These are phyloP conservation scores for Claviceps sp. DNA, from an alignment of 2,329 filamentous ascomycete species.

Conservation along the genomic window DNA sequence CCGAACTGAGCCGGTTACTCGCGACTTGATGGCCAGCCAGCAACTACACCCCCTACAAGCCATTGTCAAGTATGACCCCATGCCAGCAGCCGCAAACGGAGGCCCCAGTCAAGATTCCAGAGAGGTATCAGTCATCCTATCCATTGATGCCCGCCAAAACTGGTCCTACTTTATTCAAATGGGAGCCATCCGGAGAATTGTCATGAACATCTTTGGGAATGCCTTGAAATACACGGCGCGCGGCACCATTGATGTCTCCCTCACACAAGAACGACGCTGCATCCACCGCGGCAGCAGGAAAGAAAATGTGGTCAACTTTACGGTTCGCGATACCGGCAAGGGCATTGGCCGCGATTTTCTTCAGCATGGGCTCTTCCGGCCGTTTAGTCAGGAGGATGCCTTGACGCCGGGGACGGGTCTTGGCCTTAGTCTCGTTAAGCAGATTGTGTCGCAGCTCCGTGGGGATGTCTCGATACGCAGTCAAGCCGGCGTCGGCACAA, in stretches of 20 bases:
- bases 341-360: conserved; percentile 53
- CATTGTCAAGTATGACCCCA: conserved; percentile 11
- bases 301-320: conserved; percentile 20
- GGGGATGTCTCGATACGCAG: conserved; percentile 46
- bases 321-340: conserved; percentile 49
- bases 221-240: conserved; percentile 44
- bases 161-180: conserved; percentile 44
- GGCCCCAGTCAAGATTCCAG: conserved; percentile 7
- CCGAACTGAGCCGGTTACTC: conserved; percentile 3
- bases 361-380: conserved; percentile 44
- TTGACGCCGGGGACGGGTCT: conserved; percentile 48
- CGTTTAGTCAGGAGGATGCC: conserved; percentile 49
- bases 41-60: conserved; percentile 29
- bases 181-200: conserved; percentile 36
- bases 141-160: conserved; percentile 26
- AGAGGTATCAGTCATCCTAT: conserved; percentile 16
- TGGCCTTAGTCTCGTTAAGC: conserved; percentile 50
- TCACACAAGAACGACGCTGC: conserved; percentile 11
- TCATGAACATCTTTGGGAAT: conserved; percentile 52
- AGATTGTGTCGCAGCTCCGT: conserved; percentile 43
- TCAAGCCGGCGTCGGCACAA: conserved; percentile 22
- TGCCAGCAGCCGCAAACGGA: background rate
- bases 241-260: conserved; percentile 18
- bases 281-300: background rate
- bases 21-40: conserved; percentile 9